Percentiles rank a stretch among this genome's conserved stretches.
Conservation (phyloP, 495 filamentous ascomycete species). For the Neurospora africana region DNA sequence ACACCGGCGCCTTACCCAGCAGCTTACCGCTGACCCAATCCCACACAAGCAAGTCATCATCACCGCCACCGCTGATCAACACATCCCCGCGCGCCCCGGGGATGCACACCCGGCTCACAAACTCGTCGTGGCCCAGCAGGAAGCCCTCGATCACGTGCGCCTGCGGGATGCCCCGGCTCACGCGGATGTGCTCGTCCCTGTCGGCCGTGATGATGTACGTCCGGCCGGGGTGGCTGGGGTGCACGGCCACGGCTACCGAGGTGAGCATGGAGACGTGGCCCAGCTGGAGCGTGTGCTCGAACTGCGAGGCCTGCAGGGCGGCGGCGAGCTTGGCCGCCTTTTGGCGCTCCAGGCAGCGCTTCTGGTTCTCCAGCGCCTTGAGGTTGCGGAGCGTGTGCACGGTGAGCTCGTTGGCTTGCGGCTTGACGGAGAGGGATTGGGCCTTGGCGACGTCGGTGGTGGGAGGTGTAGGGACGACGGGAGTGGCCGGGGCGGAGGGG, state of each 20-base stretch:
- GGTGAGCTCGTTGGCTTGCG: conserved; percentile 58
- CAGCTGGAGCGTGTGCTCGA: conserved; percentile 65
- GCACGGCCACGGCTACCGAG: conserved; percentile 47
- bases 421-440: conserved; percentile 23
- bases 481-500: conserved; percentile 11
- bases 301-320: conserved; percentile 39
- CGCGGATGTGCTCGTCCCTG: conserved; percentile 92
- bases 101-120: conserved; percentile 66
- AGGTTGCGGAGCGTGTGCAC: conserved; percentile 79
- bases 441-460: conserved; percentile 9
- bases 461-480: conserved; percentile 3
- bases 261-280: conserved; percentile 94
- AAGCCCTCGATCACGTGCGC: conserved; percentile 79
- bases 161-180: conserved; percentile 76
- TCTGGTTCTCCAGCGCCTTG: conserved; percentile 62
- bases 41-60: conserved; percentile 69
- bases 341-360: conserved; percentile 36
- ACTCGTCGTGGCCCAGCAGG: conserved; percentile 76
- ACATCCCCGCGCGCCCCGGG: conserved; percentile 41
- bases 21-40: conserved; percentile 55
- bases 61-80: conserved; percentile 80
- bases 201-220: conserved; percentile 80
- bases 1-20: conserved; percentile 43
- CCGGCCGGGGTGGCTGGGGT: conserved; percentile 15
- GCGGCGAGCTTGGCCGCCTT: conserved; percentile 23